Evolutionary conservation across 108 stramenopile species (phyloP).

Genomic region (Skeletonema tropicum): DNA sequence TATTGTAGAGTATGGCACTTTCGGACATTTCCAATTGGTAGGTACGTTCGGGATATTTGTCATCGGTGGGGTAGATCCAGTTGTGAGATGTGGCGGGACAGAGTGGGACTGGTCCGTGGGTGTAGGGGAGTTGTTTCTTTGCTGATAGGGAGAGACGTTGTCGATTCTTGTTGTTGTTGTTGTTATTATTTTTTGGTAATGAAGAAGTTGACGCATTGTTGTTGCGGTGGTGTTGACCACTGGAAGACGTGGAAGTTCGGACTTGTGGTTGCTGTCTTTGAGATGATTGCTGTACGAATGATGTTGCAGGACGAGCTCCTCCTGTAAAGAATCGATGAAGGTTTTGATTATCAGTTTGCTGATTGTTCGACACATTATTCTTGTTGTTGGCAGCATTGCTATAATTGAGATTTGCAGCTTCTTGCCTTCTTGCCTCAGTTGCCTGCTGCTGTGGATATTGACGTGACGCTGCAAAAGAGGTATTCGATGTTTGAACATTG

Average conservation of each 20-base stretch:
- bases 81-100: constrained; percentile 46
- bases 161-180: too few species aligned
- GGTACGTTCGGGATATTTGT: constrained; percentile 76
- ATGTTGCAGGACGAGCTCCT: background rate
- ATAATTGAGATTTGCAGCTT: too few species aligned
- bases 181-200: too few species aligned
- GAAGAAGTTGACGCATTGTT: constrained; percentile 5
- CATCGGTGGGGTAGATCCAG: constrained; percentile 90
- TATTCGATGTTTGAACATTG: too few species aligned
- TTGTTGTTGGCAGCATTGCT: background rate
- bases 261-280: constrained; percentile 5
- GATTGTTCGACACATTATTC: background rate
- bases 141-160: constrained; percentile 6
- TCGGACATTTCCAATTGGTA: constrained; percentile 88
- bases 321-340: constrained; percentile 6
- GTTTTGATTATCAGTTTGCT: background rate
- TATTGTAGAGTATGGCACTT: constrained; percentile 85
- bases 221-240: background rate
- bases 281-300: background rate
- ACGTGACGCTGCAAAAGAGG: too few species aligned
- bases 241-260: background rate
- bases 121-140: constrained; percentile 28
- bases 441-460: too few species aligned
- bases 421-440: background rate
- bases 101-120: constrained; percentile 70